These are phyloP conservation scores for Lasiosphaeria miniovina DNA, from an alignment of 495 filamentous ascomycete genomes.

Conservation along the genomic window DNA sequence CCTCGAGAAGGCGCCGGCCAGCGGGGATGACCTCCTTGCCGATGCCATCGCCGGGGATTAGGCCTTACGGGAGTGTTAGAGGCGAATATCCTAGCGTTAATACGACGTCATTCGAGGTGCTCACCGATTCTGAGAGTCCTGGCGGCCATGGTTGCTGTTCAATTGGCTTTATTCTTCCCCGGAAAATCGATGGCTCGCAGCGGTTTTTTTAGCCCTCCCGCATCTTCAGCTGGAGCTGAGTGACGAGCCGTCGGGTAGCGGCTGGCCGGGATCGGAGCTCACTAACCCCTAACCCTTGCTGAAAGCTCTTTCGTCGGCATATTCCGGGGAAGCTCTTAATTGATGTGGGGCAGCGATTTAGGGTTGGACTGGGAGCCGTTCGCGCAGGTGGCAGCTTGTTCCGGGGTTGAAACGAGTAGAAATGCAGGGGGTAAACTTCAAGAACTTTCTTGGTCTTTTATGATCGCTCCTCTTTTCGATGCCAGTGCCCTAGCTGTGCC, in stretches of 20 bases:
- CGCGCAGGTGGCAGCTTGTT: not conserved
- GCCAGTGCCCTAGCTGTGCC: too few species aligned
- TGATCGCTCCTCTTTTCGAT: not conserved
- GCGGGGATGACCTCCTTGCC: constrained; percentile 98
- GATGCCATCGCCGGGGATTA: constrained; percentile 98
- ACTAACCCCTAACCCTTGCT: not conserved
- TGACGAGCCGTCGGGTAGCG: not conserved
- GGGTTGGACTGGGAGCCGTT: not conserved
- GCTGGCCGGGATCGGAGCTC: not conserved
- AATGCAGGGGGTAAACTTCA: not conserved
- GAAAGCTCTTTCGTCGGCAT: not conserved
- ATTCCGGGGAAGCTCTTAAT: constrained; percentile 14
- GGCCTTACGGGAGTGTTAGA: constrained; percentile 50
- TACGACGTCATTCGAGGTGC: constrained; percentile 7
- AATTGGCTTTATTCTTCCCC: constrained; percentile 21
- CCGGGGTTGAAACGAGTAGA: not conserved
- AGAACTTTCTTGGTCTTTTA: not conserved
- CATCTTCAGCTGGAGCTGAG: not conserved
- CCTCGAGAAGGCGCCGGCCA: constrained; percentile 84
- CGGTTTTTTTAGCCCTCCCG: not conserved
- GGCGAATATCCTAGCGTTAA: constrained; percentile 8
- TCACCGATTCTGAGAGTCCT: constrained; percentile 60
- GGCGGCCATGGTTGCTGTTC: constrained; percentile 46
- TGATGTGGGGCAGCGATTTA: constrained; percentile 6
- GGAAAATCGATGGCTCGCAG: not conserved